A percentile compares a stretch with the other conserved stretches of the same genome.
phyloP scores from a whole-genome alignment of 495 filamentous ascomycete species.

The Lophiostoma macrostomum region DNA sequence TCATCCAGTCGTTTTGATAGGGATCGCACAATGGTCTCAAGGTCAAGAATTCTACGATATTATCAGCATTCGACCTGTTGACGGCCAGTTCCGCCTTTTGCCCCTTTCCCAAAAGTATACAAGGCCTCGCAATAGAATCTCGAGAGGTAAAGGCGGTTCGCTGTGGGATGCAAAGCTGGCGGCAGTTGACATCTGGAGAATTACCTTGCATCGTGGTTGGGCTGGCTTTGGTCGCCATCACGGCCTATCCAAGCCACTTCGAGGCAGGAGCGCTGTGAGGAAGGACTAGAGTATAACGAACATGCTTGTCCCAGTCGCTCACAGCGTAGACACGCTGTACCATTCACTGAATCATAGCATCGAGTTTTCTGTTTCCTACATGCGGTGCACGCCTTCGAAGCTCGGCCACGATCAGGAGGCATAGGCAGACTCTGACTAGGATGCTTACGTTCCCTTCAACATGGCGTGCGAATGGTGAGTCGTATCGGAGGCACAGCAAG shows the following conservation, averaged over 20 bases:
- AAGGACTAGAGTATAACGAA: conserved; percentile 24
- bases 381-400: conserved; percentile 46
- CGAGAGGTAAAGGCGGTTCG: too few relatives aligned
- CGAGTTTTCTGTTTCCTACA: conserved; percentile 49
- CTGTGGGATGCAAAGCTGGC: background rate
- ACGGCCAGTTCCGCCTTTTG: too few relatives aligned
- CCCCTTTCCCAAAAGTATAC: too few relatives aligned
- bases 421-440: too few relatives aligned
- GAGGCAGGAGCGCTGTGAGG: background rate
- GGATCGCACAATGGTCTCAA: conserved; percentile 40
- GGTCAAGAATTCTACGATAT: conserved; percentile 29
- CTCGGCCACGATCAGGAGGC: conserved; percentile 47
- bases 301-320: conserved; percentile 42
- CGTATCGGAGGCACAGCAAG: too few relatives aligned
- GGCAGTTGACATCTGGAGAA: background rate
- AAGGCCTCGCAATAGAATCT: too few relatives aligned
- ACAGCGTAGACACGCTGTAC: conserved; percentile 44
- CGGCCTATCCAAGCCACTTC: background rate
- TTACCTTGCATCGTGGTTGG: background rate
- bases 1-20: conserved; percentile 5
- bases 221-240: background rate
- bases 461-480: too few relatives aligned
- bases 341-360: conserved; percentile 43
- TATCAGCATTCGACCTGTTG: background rate
- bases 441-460: too few relatives aligned